Evolutionary conservation across 306 rosid species (phyloP), one percentile per base, ranked within the genome.

Genomic region (Casuarina equisetifolia): DNA sequence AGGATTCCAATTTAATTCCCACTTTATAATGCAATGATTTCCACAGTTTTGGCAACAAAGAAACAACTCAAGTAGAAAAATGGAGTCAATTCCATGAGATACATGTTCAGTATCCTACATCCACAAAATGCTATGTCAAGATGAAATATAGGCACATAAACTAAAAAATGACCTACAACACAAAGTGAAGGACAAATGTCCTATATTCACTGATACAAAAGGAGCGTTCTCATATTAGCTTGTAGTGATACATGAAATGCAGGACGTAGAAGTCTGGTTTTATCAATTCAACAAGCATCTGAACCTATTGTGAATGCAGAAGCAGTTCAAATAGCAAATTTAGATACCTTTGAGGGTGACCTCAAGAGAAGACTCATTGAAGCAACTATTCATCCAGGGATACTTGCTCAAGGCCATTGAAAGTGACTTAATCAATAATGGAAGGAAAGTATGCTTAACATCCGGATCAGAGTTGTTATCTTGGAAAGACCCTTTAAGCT

Each of bases 381-480:
- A 95, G 88, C 93, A 85, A 84, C 97, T 92, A 78, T 92, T 95
- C 80, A 95, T 64, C 45, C 74, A 76, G 12, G 98, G 97, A 82
- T 88, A 91, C 79, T 88, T 89, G 78, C 74, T 81, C 84, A 95
- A 81, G 58, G 98, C 96, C 88, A 85, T 79, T 78, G 99, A 92
- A 38, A 95, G 93, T 25, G 92, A 92, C 82, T 92, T 95, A 49
- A 95, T 81, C 85, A 92, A 64, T 55, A 78, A 72, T 66, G 99
- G 99, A 82, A 95, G 99, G 85, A 87, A 95, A 70, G 97, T 95
- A 85, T 89, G 85, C 83, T 92, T 95, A 75, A 91, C 88, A 79
- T 84, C 89, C 73, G 88, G 84, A 74, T 86, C 89, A 25, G 92
- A 85, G 74, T 89, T 89, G 72, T 84, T 86, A 69, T 77, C 84